Evolutionary conservation across 164 flowering plant species (phyloP), one percentile per base, ranked within the genome.

Genomic region (Hamamelis virginiana): DNA sequence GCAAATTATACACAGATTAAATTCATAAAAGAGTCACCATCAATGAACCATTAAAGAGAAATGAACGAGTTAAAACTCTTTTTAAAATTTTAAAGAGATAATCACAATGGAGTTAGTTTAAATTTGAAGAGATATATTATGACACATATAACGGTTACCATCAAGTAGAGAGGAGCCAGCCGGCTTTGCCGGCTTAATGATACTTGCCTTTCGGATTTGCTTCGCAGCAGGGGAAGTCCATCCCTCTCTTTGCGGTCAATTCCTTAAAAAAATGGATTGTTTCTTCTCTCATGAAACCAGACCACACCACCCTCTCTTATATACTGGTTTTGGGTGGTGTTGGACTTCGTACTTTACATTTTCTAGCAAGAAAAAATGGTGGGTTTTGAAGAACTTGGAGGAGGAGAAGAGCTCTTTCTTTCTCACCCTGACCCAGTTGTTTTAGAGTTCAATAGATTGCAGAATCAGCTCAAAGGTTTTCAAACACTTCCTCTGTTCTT

Each of bases 401-500:
- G 43, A 27, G 81, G 41, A 41, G 84, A 78, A 58, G 76, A 78
- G 52, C 57, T 67, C 47, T 75, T 70, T 69, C 50, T 82, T 76
- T 46, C 69, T 69, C 88, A 80, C 14, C 76, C 89, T 25, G 90
- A 84, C 76, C 91, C 96, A 72, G 56, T 90, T 67, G 84, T 85
- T 3, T 73, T 85, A 9, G 96, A 91, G 81, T 87, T 91, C 78
- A 85, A 87, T 68, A 86, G 82, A 1, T 73, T 91, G 82, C 87
- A 89, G 64, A 91, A 91, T 81, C 87, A 76, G 59, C 91, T 90
- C 73, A 85, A 81, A 90, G 97, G 98, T 94, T 65, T 38, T 55
- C 11, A 4, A 21, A n/a, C 41, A 23, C 5, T 56, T 23, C 13
- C 41, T 33, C 41, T 33, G 41, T 33, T 57, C 11, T 48, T n/a